Evolutionary conservation across 2,329 filamentous ascomycete genomes (phyloP).

Genomic region (Fusarium sp.): DNA sequence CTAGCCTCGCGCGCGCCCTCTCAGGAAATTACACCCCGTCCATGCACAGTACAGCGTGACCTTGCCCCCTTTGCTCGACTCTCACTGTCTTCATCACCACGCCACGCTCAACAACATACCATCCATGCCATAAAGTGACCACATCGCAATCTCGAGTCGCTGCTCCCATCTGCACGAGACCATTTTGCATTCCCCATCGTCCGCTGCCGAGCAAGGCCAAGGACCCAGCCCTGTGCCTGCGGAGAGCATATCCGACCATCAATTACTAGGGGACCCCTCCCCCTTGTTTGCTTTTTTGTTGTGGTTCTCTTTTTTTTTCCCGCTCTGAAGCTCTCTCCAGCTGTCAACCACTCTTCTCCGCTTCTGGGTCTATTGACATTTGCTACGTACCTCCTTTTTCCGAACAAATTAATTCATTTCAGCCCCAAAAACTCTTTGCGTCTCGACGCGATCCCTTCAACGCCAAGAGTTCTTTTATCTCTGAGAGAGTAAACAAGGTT

Average conservation of each 20-base stretch:
- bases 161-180: conserved; percentile 23
- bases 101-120: conserved; percentile 35
- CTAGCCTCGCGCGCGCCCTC: conserved; percentile 7
- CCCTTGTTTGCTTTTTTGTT: conserved; percentile 7
- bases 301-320: not conserved
- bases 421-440: not conserved
- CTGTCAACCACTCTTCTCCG: conserved; percentile 12
- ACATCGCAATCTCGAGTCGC: conserved; percentile 25
- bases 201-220: not conserved
- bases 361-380: not conserved
- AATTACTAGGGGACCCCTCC: not conserved
- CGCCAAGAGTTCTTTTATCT: not conserved
- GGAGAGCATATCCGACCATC: not conserved
- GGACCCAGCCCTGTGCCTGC: not conserved
- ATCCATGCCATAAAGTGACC: conserved; percentile 38
- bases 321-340: conserved; percentile 1
- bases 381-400: not conserved
- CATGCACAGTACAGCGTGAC: conserved; percentile 41
- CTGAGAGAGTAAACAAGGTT: conserved; percentile 29
- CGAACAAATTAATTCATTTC: conserved; percentile 6
- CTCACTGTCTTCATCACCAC: conserved; percentile 24
- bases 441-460: not conserved
- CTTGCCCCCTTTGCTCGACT: conserved; percentile 2
- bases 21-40: conserved; percentile 40
- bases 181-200: conserved; percentile 18